Conservation (phyloP, 2,329 filamentous ascomycete species). For the Lachnellula suecica region DNA sequence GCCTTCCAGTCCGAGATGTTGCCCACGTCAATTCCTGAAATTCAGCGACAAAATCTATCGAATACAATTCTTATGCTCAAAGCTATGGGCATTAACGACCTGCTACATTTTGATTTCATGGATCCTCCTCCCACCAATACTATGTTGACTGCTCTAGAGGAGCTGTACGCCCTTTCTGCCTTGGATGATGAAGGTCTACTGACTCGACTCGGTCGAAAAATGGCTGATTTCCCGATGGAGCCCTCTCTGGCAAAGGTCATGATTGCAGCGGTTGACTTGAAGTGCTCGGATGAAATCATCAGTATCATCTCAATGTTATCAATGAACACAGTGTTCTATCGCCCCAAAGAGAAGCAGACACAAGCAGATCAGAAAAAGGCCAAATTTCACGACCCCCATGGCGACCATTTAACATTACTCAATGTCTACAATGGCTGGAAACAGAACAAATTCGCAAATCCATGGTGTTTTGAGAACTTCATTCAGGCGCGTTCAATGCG, state of each 20-base stretch:
- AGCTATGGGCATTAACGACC: constrained; percentile 97
- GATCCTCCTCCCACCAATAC: constrained; percentile 96
- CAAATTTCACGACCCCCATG: constrained; percentile 93
- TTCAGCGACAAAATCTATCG: constrained; percentile 90
- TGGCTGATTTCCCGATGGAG: constrained; percentile 99
- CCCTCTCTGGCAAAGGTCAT: constrained; percentile 87
- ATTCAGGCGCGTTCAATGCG: constrained; percentile 89
- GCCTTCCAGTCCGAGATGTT: constrained; percentile 97
- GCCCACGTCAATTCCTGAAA: constrained; percentile 93
- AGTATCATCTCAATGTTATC: constrained; percentile 95
- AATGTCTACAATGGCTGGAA: constrained; percentile 99
- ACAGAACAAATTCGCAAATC: constrained; percentile 72
- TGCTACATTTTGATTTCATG: constrained; percentile 98
- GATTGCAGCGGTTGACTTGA: constrained; percentile 81
- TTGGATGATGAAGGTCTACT: constrained; percentile 94
- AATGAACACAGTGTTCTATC: constrained; percentile 84
- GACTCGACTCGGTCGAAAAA: constrained; percentile 88
- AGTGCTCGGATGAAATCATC: constrained; percentile 91
- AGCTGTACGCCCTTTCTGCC: constrained; percentile 87
- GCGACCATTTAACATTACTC: constrained; percentile 90
- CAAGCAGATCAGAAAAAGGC: constrained; percentile 97
- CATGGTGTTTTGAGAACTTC: constrained; percentile 98
- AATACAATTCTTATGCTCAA: constrained; percentile 97
- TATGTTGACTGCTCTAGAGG: constrained; percentile 93
- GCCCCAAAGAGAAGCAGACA: constrained; percentile 94